Evolutionary conservation across 83 land plant genomes (phyloP), one percentile per base, ranked within the genome.

Genomic region (Larix sibirica): DNA sequence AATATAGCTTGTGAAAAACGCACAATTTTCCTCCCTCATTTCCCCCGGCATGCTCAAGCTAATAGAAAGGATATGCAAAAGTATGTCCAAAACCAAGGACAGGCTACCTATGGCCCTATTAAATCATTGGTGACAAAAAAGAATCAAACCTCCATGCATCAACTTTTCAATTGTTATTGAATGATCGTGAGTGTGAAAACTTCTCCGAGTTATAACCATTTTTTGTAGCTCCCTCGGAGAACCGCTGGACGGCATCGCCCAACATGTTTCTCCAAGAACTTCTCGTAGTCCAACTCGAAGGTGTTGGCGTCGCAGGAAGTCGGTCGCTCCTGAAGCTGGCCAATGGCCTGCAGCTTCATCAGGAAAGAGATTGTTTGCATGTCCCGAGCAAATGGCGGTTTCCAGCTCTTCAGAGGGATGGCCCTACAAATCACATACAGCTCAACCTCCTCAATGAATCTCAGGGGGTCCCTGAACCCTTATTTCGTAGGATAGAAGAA

Each of bases 271-370:
- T 84, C 84, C 77, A 96, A 84, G 73, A 91, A 96, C 80, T 92
- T 80, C 38, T 64, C 79, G 59, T 96, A 97, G 80, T 97, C 99
- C 42, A 97, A 87, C 40, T 88, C 88, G 78, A 97, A 97, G 21
- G 99, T 97, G 76, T 89, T 85, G 28, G 96, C 80, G 81, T 97
- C 98, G 79, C 93, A 94, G 20, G 99, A 83, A 3, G 99, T 90
- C 0, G 94, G 83, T 68, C 99, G 85, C 47, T 87, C 91, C 85
- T 94, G 98, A 18, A 97, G 87, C 70, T 92, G 98, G 80, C 96
- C 97, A 77, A 97, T 93, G 14, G 95, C 90, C 88, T 97, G 99
- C 10, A 92, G 81, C 85, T 97, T 97, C 3, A 98, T 97, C 1
- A 98, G 98, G 63, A 97, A 97, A 5, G 89, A 77, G 70, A 97